Conservation (phyloP, 2,329 filamentous ascomycete genomes). For the Pseudonectria buxi region DNA sequence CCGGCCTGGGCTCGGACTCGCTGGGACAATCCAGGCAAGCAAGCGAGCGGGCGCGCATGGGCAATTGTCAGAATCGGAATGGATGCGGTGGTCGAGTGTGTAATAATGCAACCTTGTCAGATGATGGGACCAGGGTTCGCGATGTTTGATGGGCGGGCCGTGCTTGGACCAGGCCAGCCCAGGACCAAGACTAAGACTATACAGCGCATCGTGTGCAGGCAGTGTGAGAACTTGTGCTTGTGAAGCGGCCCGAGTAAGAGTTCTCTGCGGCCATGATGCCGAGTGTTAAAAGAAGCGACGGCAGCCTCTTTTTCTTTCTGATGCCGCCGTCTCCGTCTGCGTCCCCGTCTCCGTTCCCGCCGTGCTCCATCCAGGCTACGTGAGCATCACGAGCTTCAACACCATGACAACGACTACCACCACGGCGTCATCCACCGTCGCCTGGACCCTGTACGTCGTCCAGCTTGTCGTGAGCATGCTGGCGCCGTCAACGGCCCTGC, state of each 20-base stretch:
- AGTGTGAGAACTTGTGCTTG: too few species aligned
- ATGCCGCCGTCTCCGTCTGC: slow-evolving; percentile 8
- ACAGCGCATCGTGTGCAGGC: too few species aligned
- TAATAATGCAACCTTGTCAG: slow-evolving; percentile 22
- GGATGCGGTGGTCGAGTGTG: slow-evolving; percentile 2
- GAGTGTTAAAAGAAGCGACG: slow-evolving; percentile 17
- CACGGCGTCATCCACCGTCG: slow-evolving; percentile 14
- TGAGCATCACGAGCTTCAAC: background rate
- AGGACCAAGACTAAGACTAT: too few species aligned
- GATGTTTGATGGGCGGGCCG: background rate
- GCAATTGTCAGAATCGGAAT: slow-evolving; percentile 3
- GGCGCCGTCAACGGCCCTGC: slow-evolving; percentile 16
- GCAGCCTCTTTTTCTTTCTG: slow-evolving; percentile 8
- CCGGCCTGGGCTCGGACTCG: background rate
- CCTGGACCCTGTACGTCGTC: slow-evolving; percentile 17
- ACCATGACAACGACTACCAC: slow-evolving; percentile 3
- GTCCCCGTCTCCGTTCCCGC: slow-evolving; percentile 7
- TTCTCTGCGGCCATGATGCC: slow-evolving; percentile 20
- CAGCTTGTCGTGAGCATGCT: slow-evolving; percentile 16
- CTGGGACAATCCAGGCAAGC: too few species aligned
- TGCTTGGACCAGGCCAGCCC: background rate
- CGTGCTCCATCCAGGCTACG: too few species aligned
- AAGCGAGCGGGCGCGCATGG: too few species aligned
- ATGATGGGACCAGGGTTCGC: slow-evolving; percentile 15
- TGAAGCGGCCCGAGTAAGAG: too few species aligned